A percentile compares a stretch with the other conserved stretches of the same genome.
phyloP scores from a whole-genome alignment of 352 stramenopile genomes.

The Pythium brachiatum region DNA sequence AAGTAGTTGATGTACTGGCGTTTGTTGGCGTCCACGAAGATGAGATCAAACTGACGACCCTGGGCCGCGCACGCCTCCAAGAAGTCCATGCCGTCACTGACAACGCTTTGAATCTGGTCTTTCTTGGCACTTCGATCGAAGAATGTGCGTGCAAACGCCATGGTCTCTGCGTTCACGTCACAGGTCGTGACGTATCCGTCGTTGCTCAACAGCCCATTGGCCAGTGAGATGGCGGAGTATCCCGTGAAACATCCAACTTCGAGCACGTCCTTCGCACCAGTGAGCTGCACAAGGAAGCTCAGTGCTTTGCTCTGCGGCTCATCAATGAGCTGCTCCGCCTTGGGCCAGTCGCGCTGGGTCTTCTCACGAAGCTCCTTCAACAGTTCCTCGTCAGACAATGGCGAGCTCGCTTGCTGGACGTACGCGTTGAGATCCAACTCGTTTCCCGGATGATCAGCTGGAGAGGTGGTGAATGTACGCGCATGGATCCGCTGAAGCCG shows the following conservation, averaged over 20 bases:
- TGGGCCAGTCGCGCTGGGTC: conserved; percentile 39
- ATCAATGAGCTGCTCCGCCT: conserved; percentile 59
- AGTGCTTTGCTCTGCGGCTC: conserved; percentile 59
- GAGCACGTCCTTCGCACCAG: conserved; percentile 68
- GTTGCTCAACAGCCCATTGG: conserved; percentile 33
- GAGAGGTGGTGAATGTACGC: conserved; percentile 1
- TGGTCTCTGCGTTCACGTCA: conserved; percentile 48
- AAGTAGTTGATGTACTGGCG: conserved; percentile 87
- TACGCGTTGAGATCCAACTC: conserved; percentile 24
- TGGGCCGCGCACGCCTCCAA: conserved; percentile 26
- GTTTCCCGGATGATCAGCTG: neutral
- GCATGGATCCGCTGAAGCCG: neutral
- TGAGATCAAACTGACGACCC: conserved; percentile 82
- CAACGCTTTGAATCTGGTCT: conserved; percentile 36
- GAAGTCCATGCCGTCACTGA: conserved; percentile 43
- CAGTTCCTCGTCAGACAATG: conserved; percentile 27
- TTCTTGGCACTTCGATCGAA: conserved; percentile 41
- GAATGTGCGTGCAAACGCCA: conserved; percentile 48
- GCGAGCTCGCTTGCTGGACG: conserved; percentile 16
- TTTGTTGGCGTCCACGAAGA: conserved; percentile 96
- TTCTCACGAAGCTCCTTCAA: conserved; percentile 40
- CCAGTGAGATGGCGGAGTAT: conserved; percentile 91
- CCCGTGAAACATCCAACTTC: conserved; percentile 95
- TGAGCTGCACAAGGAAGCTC: conserved; percentile 75
- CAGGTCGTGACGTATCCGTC: conserved; percentile 48